Evolutionary conservation across 768 basidiomycete genomes (phyloP).

Genomic region (Lentinula edodes): DNA sequence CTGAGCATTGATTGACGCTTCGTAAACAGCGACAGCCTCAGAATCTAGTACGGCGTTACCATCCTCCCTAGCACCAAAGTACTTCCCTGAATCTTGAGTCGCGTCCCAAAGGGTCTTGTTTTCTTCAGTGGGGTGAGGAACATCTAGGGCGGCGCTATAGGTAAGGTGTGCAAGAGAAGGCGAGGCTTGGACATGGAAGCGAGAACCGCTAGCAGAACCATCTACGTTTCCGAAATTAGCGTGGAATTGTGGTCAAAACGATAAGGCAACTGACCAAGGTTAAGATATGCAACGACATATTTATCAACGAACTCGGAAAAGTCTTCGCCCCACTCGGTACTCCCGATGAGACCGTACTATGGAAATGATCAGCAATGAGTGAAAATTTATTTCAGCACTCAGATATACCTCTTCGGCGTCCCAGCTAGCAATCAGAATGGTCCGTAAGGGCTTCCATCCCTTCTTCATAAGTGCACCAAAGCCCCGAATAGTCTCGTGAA

Average conservation of each 20-base stretch:
- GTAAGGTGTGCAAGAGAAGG: constrained; percentile 65
- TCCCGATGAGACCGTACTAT: constrained; percentile 50
- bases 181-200: constrained; percentile 44
- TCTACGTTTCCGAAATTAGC: constrained; percentile 27
- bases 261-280: constrained; percentile 36
- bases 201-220: constrained; percentile 49
- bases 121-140: constrained; percentile 51
- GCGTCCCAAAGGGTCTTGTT: constrained; percentile 57
- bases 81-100: constrained; percentile 37
- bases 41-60: constrained; percentile 20
- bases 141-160: constrained; percentile 42
- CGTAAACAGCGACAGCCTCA: constrained; percentile 36
- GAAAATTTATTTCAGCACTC: background rate
- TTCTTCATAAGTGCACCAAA: constrained; percentile 42
- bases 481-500: constrained; percentile 53
- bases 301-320: constrained; percentile 49
- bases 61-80: constrained; percentile 14
- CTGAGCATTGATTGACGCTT: constrained; percentile 24
- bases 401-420: constrained; percentile 61
- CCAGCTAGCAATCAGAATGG: constrained; percentile 75
- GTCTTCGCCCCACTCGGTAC: constrained; percentile 68
- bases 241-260: background rate
- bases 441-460: constrained; percentile 70
- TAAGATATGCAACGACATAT: constrained; percentile 59
- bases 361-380: constrained; percentile 6